Base-by-base conservation (phyloP, 768 basidiomycete species). In the Tylopilus sp. region DNA sequence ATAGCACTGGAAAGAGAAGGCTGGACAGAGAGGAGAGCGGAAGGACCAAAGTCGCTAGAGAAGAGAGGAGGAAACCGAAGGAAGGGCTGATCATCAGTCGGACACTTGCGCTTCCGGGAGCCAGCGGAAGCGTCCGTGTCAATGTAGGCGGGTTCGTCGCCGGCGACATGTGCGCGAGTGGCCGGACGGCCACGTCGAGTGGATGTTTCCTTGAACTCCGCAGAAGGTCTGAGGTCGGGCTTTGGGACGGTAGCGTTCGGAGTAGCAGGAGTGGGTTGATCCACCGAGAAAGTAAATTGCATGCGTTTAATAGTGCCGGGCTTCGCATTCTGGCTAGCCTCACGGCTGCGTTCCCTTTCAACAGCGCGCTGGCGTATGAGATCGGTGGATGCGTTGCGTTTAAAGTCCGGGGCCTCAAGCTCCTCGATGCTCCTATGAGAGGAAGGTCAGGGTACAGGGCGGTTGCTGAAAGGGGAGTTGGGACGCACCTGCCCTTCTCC, bases 261-360 rank as follows among this genome's bases (percentile, higher is more conserved):
- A 16, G 67, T 68, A 21, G 79, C 66, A 2, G 79, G 75, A 16
- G 74, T 62, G 17, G 85, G 86, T 54, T 86, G 84, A 70, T 92
- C 90, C 59, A 92, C 78, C 59, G 86, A 86, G 70, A 92, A 92
- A 1, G 89, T 92, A 72, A 91, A 92, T 61, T 93, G 90, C 89
- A 92, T 91, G 41, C 89, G 84, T 59, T 89, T 87, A 72, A 92
- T 87, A 45, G 80, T 86, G 14, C 87, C 88, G 7, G 85, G 83
- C 51, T 76, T 74, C 25, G 81, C 77, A 56, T 84, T 80, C 61
- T 80, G 76, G 60, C 76, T 79, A 13, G 82, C 83, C 67, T 89
- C 87, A 49, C 89, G 85, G 63, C 76, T 82, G 66, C 86, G 88
- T 69, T 92, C 90, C 67, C 86, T 85, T 66, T 92, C 90, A 19